phyloP scores from a whole-genome alignment of 495 filamentous ascomycete species.

The Venustampulla echinocandica region DNA sequence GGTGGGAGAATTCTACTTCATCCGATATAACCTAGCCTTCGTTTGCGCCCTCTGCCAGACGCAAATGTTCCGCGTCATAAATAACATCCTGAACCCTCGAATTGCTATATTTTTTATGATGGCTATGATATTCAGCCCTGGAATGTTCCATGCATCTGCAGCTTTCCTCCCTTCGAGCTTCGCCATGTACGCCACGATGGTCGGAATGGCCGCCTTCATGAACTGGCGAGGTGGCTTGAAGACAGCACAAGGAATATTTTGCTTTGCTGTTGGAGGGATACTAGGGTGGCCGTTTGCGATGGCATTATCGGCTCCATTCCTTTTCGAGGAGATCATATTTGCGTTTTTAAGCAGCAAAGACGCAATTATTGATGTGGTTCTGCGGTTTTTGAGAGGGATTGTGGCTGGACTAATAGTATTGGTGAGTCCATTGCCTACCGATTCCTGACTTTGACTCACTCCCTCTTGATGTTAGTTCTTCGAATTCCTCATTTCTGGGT shows the following conservation, averaged over 20 bases:
- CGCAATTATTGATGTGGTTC: conserved; percentile 43
- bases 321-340: conserved; percentile 66
- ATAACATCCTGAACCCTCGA: conserved; percentile 61
- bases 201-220: conserved; percentile 83
- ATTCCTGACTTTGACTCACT: background rate
- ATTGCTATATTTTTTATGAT: conserved; percentile 79
- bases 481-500: conserved; percentile 25
- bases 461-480: conserved; percentile 1
- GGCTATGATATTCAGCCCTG: conserved; percentile 66
- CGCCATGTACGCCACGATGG: conserved; percentile 88
- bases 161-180: conserved; percentile 91
- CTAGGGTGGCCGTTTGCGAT: conserved; percentile 94
- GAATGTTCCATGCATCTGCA: conserved; percentile 85
- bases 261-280: conserved; percentile 83
- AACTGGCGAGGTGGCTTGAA: conserved; percentile 68
- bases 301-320: conserved; percentile 71
- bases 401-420: conserved; percentile 57
- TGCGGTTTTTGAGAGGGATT: conserved; percentile 56
- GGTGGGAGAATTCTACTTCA: conserved; percentile 74
- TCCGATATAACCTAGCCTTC: conserved; percentile 65
- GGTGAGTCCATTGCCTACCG: conserved; percentile 40
- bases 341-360: conserved; percentile 48
- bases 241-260: conserved; percentile 76
- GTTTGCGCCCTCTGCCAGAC: conserved; percentile 75
- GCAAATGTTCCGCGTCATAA: conserved; percentile 66